Percentiles rank a stretch among this genome's conserved stretches.
These are phyloP conservation scores for Coemansia sp. DNA, from an alignment of 192 early-diverging fungal species.

Conservation along the genomic window DNA sequence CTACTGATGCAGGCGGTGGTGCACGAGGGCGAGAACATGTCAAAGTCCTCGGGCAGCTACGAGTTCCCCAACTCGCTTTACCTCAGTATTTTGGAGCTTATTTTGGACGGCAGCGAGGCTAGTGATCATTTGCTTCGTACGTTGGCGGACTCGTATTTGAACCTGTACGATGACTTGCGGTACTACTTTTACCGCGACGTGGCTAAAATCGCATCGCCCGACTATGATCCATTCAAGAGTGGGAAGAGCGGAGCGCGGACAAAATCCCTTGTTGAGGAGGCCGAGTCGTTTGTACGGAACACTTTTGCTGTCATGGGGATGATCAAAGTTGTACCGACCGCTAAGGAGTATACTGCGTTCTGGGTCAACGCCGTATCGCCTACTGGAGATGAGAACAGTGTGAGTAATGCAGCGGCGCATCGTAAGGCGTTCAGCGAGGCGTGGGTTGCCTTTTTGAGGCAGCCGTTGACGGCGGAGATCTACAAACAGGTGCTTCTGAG, in stretches of 20 bases:
- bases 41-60: slow-evolving; percentile 41
- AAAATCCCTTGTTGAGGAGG: slow-evolving; percentile 28
- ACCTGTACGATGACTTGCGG: slow-evolving; percentile 84
- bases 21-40: slow-evolving; percentile 61
- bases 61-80: slow-evolving; percentile 78
- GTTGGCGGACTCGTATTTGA: slow-evolving; percentile 73
- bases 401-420: slow-evolving; percentile 65
- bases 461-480: slow-evolving; percentile 69
- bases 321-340: slow-evolving; percentile 64
- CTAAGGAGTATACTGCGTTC: slow-evolving; percentile 62
- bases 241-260: slow-evolving; percentile 15
- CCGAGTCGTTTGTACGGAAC: slow-evolving; percentile 60
- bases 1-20: slow-evolving; percentile 73
- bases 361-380: slow-evolving; percentile 49
- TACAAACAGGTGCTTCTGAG: slow-evolving; percentile 83
- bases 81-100: slow-evolving; percentile 57
- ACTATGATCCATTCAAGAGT: slow-evolving; percentile 48
- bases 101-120: slow-evolving; percentile 64
- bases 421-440: slow-evolving; percentile 74
- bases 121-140: slow-evolving; percentile 65
- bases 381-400: slow-evolving; percentile 16
- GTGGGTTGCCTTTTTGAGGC: slow-evolving; percentile 78
- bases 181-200: slow-evolving; percentile 79
- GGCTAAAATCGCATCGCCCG: slow-evolving; percentile 43
- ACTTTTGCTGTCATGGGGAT: slow-evolving; percentile 63